phyloP scores from a whole-genome alignment of 352 stramenopile genomes.

The Phytophthora agathidicida region DNA sequence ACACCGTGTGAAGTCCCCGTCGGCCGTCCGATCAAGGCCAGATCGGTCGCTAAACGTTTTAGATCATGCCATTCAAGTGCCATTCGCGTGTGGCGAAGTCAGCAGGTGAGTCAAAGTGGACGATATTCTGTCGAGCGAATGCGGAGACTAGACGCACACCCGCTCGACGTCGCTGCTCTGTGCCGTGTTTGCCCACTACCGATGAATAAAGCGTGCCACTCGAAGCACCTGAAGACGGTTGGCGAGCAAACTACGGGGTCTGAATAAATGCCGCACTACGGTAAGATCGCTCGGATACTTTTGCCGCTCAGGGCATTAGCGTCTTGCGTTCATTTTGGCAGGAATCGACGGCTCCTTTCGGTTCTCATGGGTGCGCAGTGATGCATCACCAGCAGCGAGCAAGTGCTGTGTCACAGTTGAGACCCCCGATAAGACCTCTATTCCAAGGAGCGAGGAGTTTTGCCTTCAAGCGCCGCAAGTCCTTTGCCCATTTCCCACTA shows the following conservation, averaged over 20 bases:
- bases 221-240: conserved; percentile 2
- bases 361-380: no score
- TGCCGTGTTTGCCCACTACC: conserved; percentile 4
- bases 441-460: no score
- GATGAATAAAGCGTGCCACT: conserved; percentile 16
- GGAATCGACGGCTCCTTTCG: no score
- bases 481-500: background rate
- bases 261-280: no score
- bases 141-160: conserved; percentile 32
- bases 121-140: conserved; percentile 45
- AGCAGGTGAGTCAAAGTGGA: conserved; percentile 22
- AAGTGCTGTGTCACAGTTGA: no score
- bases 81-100: background rate
- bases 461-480: no score
- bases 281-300: no score
- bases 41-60: background rate
- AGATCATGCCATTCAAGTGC: background rate
- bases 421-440: no score
- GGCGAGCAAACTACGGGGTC: conserved; percentile 6
- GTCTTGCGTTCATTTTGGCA: no score
- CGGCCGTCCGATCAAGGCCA: no score
- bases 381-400: no score
- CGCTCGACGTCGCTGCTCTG: conserved; percentile 3
- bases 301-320: background rate
- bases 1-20: no score